These are phyloP conservation scores for Anastatica hierochuntica DNA, from an alignment of 345 rosid genomes.

Conservation along the genomic window DNA sequence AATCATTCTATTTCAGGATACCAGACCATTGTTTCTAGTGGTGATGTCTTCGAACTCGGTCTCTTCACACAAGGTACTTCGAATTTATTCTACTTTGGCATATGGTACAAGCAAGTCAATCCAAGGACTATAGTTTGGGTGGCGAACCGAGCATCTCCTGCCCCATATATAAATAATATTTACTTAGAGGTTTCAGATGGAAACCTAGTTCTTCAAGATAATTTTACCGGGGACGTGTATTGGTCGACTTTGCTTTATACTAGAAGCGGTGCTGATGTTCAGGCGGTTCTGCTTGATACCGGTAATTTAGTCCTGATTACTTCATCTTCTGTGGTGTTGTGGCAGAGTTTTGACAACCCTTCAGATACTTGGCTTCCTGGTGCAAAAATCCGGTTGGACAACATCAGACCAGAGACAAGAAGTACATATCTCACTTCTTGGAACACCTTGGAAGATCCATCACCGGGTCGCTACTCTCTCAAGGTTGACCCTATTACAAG, in stretches of 20 bases:
- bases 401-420: neutral
- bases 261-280: constrained; percentile 1
- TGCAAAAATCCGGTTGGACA: constrained; percentile 32
- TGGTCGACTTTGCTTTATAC: constrained; percentile 45
- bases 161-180: constrained; percentile 21
- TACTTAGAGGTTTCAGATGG: constrained; percentile 35
- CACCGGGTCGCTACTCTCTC: constrained; percentile 50
- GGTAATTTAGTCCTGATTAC: constrained; percentile 48
- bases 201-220: constrained; percentile 43
- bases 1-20: constrained; percentile 39
- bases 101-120: constrained; percentile 36
- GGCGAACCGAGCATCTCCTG: constrained; percentile 44
- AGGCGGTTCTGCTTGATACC: constrained; percentile 37
- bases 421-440: constrained; percentile 37
- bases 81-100: constrained; percentile 45
- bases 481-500: constrained; percentile 26
- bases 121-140: constrained; percentile 42
- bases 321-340: constrained; percentile 20
- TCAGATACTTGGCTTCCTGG: constrained; percentile 61
- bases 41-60: constrained; percentile 38
- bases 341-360: constrained; percentile 67
- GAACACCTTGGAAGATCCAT: constrained; percentile 42
- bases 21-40: constrained; percentile 36
- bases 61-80: constrained; percentile 50
- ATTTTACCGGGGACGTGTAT: constrained; percentile 5